Base-by-base conservation (phyloP, 257 asterid species). In the Asclepias syriaca region DNA sequence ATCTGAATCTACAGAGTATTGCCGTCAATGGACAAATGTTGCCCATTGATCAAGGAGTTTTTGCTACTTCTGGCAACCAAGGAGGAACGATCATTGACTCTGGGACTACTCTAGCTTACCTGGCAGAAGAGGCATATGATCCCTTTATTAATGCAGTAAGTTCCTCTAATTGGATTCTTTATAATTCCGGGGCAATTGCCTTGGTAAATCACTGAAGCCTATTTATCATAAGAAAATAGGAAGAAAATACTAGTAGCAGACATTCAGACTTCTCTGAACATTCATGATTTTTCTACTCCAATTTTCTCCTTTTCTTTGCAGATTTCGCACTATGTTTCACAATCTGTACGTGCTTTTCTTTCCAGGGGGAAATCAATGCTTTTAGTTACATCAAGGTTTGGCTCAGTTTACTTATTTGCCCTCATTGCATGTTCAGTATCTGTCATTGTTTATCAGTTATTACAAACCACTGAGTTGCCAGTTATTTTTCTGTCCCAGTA, bases 31-130 rank as follows among this genome's bases (percentile, higher is more conserved):
- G 99, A 58, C 97, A 95, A 85, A 73, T 76, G 57, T 79, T 95
- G 77, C 66, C 92, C 67, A 90, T 95, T 75, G 86, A 81, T 72
- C 76, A 92, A 29, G 83, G 94, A 6, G 98, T 88, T 27, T 95
- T 95, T 79, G 77, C 88, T 57, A 92, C 98, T 70, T 76, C 96
- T 68, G 66, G 45, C 81, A 90, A 80, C 84, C 76, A 34, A 34
- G 39, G 84, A 65, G 99, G 99, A 76, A 95, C 98, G 11, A 92
- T 95, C 80, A 81, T 95, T 50, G 99, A 95, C 81, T 95, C 99
- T 12, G 98, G 99, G 79, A 94, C 99, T 56, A 94, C 99, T 12
- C 81, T 94, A 81, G 96, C 98, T 21, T 94, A 95, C 83, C 89
- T 95, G 76, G 94, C 96, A 14, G 95, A 88, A 74, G 97, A 83